Evolutionary conservation across 495 filamentous ascomycete species (phyloP).

Genomic region (Penicillium maclennaniae): DNA sequence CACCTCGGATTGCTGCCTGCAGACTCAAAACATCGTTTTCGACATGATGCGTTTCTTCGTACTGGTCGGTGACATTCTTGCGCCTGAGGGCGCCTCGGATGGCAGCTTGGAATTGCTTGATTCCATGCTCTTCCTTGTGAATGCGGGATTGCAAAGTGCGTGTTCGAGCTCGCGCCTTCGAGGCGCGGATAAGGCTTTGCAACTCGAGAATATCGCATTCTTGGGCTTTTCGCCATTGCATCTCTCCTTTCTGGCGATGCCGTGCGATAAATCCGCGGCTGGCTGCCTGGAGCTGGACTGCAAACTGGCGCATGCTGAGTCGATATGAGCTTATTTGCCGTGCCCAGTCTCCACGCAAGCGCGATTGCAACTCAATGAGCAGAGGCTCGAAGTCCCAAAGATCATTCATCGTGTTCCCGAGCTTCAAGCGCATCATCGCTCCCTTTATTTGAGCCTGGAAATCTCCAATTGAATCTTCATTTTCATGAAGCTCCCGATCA

Average conservation of each 20-base stretch:
- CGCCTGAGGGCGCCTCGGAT: conserved; percentile 58
- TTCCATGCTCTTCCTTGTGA: conserved; percentile 51
- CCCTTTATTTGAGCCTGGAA: conserved; percentile 87
- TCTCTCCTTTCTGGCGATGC: conserved; percentile 54
- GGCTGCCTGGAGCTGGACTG: conserved; percentile 70
- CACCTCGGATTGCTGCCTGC: conserved; percentile 59
- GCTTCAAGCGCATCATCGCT: conserved; percentile 67
- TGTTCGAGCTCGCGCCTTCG: conserved; percentile 66
- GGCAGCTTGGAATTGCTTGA: conserved; percentile 58
- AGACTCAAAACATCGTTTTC: conserved; percentile 54
- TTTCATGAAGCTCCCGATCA: conserved; percentile 74
- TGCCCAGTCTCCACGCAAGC: conserved; percentile 73
- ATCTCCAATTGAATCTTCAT: conserved; percentile 66
- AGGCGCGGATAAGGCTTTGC: conserved; percentile 80
- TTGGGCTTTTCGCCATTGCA: conserved; percentile 65
- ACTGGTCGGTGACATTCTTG: conserved; percentile 42
- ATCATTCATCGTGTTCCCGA: conserved; percentile 79
- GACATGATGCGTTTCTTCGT: conserved; percentile 42
- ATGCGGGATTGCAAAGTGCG: conserved; percentile 60
- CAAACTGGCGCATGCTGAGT: conserved; percentile 73
- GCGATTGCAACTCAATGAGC: conserved; percentile 77
- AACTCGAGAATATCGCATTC: conserved; percentile 69
- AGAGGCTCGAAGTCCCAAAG: conserved; percentile 86
- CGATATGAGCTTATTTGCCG: conserved; percentile 75
- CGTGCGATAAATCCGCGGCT: conserved; percentile 77